Evolutionary conservation across 306 rosid genomes (phyloP), one percentile per base, ranked within the genome.

Genomic region (Calophaca sinica): DNA sequence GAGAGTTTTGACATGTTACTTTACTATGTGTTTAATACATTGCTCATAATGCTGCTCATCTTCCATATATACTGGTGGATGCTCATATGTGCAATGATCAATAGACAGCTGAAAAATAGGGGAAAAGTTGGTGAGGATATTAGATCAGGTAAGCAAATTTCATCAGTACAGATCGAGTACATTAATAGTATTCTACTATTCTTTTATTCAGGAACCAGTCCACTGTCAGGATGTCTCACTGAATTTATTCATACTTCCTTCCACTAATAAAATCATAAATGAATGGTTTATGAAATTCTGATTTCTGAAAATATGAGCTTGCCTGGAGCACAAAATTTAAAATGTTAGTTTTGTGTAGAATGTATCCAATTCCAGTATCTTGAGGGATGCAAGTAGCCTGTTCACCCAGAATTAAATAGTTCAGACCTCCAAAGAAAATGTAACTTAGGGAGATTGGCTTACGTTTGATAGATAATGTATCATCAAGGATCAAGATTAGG

Each of bases 11-110:
- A 68, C 80, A 85, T 7, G 78, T 71, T 72, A 0, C 80, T 86
- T 70, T 94, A 94, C 89, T 94, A 94, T 70, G 49, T 60, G 79
- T 94, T 92, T 83, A 94, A 94, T 80, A 88, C 93, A 7, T 28
- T 92, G 88, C 88, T 94, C 77, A 74, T 94, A 72, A 92, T 62
- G 88, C 88, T 94, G 79, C 87, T 94, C 72, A 89, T 91, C 84
- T 94, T 94, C 86, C 99, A 94, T 86, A 60, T 94, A 85, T 94
- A 94, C 88, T 94, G 99, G 99, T 94, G 99, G 99, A 76, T 88
- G 77, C 96, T 92, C 83, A 94, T 94, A 86, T 90, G 84, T 67
- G 72, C 92, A 9, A 94, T 94, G 99, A 84, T 94, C 79, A 52
- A 52, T 46, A 89, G 89, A 78, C 99, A 87, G 79, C 87, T 94